Base-by-base conservation (phyloP, 495 filamentous ascomycete genomes). In the Sabuloglossum arenarium region DNA sequence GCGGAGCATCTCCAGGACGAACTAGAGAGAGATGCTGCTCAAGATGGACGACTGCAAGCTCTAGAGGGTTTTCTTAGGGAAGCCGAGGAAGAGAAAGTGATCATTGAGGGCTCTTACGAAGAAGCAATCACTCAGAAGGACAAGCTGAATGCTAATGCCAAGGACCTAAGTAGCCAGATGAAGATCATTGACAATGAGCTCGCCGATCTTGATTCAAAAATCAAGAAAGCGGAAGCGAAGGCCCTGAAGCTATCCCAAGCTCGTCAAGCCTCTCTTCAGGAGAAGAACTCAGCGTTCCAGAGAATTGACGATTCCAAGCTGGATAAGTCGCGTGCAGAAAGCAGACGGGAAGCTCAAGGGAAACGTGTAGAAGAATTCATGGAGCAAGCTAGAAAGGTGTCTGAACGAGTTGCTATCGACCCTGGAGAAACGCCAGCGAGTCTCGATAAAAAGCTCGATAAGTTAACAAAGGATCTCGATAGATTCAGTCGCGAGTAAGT, bases 271-370 rank as follows among this genome's bases (percentile, higher is more conserved):
- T 72, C 72, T 14, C 66, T 94, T 4, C 62, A 66, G 1, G 72
- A 82, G 14, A 86, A 88, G 62, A 94, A 93, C 62, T 56, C 65
- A 12, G 79, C 80, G 1, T 62, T 82, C 27, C 70, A 74, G 14
- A 61, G 53, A 3, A 67, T 84, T 19, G 70, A 77, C 5, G 63
- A 73, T 3, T 67, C 70, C 6, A 73, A 77, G 57, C 61, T 65
- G 21, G 69, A 76, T 1, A 75, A 73, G 60, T 56, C 56, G n/a
- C 61, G 59, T 5, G 65, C 75, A 5, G 67, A 79, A 56, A 59
- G 64, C 24, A 73, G 75, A 53, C 70, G 63, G 12, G 71, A 78
- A 1, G 67, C 72, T 12, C 65, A 75, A 29, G 62, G 59, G 32
- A 69, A 65, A 2, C 58, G 58, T 1, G 73, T 89, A 16, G 61